Base-by-base conservation (phyloP, 495 filamentous ascomycete species). In the Penicillium samsonianum region DNA sequence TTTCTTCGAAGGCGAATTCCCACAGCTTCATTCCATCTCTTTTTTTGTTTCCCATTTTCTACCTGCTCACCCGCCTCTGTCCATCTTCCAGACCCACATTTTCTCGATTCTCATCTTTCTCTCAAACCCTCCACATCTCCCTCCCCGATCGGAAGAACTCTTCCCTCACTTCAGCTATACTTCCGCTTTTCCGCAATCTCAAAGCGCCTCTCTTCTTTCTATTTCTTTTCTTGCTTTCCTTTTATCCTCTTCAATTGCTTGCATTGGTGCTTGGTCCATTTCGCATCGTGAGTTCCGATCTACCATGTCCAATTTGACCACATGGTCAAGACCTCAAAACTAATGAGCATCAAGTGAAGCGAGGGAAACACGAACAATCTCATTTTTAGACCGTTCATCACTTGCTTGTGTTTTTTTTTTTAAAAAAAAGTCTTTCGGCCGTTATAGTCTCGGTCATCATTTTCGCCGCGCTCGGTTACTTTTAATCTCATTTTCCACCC, bases 221-320 rank as follows among this genome's bases (percentile, higher is more conserved):
- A 47, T 50, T 61, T 61, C 43, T 53, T 57, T 62, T 48, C 57
- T 65, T 63, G 52, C 47, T 56, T 57, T 65, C 56, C 42, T 60
- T 63, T 49, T 57, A 46, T 52, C 55, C 44, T 42, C 57, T 51
- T 51, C 63, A 59, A 65, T 68, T 68, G 62, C 55, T 65, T 59
- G 59, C 58, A 62, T 67, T 68, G 58, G 56, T 61, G 33, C 54
- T 47, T 53, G 49, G 61, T 68, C 47, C 44, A 65, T 70, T 57
- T 65, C 59, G 71, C 69, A 72, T 73, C 72, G 70, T 76, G 63
- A 70, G 73, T 71, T 47, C 49, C 17, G 49, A 50, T 48, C 42
- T 43, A 38, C 23, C 28, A 40, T 43, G 28, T 53, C 46, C 42
- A 14, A 11, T 50, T 54, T 44, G 40, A 63, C 40, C 19, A 44